These are phyloP conservation scores for Salix koriyanagi DNA, from an alignment of 345 rosid genomes.

Conservation along the genomic window DNA sequence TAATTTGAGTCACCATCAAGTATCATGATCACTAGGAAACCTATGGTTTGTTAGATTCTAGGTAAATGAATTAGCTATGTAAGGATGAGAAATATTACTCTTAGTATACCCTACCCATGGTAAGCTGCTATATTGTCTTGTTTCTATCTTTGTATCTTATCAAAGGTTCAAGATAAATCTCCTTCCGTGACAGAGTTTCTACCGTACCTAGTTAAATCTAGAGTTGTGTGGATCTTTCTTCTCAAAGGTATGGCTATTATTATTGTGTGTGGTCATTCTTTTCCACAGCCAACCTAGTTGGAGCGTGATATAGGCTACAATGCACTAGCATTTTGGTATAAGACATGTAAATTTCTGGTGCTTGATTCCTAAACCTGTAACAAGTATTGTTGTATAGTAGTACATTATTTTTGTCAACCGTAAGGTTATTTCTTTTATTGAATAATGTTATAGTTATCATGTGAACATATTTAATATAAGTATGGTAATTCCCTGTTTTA, in stretches of 20 bases:
- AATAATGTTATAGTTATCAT: background rate
- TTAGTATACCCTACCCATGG: too few relatives aligned
- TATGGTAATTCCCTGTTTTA: background rate
- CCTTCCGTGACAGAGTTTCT: too few relatives aligned
- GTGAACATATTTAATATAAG: background rate
- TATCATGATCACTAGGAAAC: too few relatives aligned
- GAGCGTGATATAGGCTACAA: conserved; percentile 8
- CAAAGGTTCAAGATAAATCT: too few relatives aligned
- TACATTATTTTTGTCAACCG: background rate
- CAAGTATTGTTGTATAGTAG: background rate
- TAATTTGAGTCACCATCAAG: too few relatives aligned
- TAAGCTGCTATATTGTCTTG: too few relatives aligned
- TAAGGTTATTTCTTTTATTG: background rate
- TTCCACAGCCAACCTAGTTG: conserved; percentile 8
- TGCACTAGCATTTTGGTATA: conserved; percentile 10
- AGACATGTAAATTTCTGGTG: background rate
- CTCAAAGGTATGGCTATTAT: conserved; percentile 63
- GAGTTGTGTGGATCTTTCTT: conserved; percentile 96
- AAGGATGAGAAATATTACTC: too few relatives aligned
- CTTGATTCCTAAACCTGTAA: background rate
- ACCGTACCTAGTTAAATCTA: too few relatives aligned
- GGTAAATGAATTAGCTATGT: too few relatives aligned
- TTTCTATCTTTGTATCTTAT: too few relatives aligned
- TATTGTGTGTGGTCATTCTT: background rate
- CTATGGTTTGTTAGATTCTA: too few relatives aligned